Evolutionary conservation across 78 protist species (phyloP).

Genomic region (Dictyostelium brefeldianum): DNA sequence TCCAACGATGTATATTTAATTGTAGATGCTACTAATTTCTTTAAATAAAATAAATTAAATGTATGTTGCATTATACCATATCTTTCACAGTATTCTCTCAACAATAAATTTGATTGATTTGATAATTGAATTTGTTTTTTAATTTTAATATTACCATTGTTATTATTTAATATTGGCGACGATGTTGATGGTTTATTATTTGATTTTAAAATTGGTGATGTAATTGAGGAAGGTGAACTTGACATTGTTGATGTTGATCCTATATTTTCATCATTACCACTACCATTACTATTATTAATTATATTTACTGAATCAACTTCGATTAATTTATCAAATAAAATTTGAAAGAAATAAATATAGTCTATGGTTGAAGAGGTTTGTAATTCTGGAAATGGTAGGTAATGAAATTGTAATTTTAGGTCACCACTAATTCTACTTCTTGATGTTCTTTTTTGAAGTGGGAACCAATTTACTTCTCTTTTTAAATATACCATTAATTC

Average conservation of each 20-base stretch:
- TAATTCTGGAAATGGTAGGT: slow-evolving; percentile 44
- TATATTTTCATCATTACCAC: not conserved
- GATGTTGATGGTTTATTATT: not conserved
- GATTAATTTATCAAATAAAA: slow-evolving; percentile 45
- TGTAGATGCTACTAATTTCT: not conserved
- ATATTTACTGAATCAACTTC: not conserved
- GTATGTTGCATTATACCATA: slow-evolving; percentile 65
- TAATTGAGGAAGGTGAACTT: not conserved
- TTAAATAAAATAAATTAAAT: slow-evolving; percentile 3
- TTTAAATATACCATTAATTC: slow-evolving; percentile 37
- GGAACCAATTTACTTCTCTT: slow-evolving; percentile 69
- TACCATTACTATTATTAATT: not conserved
- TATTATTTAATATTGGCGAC: not conserved
- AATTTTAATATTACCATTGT: too few species aligned
- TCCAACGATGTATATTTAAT: slow-evolving; percentile 2
- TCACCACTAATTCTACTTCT: slow-evolving; percentile 66
- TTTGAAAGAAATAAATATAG: slow-evolving; percentile 13
- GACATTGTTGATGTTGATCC: too few species aligned
- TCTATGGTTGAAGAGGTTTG: not conserved
- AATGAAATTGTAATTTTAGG: slow-evolving; percentile 64
- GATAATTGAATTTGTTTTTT: slow-evolving; percentile 8
- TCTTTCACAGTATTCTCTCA: slow-evolving; percentile 62
- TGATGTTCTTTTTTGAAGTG: slow-evolving; percentile 56
- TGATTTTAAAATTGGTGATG: not conserved
- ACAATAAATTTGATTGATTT: slow-evolving; percentile 13